Evolutionary conservation across 495 filamentous ascomycete species (phyloP), one percentile per base, ranked within the genome.

Genomic region (Sphaerosporella brunnea): DNA sequence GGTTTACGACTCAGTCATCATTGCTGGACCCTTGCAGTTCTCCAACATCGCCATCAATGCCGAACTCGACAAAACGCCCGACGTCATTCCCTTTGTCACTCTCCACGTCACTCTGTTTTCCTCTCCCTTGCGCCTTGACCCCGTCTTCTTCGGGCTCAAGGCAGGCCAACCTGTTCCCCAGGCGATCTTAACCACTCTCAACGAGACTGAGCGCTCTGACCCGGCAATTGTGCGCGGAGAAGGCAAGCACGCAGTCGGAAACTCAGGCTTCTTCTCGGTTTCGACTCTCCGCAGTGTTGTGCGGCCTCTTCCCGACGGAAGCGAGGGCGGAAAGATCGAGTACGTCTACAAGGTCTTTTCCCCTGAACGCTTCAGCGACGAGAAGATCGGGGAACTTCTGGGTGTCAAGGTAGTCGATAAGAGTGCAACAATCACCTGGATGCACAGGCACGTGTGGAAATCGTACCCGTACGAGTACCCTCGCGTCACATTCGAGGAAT

Each of bases 311-410:
- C 36, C 36, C 36, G 36, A 5, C 18, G 18, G 15, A 20, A 39
- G 8, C 18, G 11, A n/a, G n/a, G 20, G 34, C n/a, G 53, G 63
- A 15, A 51, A 63, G 16, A 49, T 50, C 13, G 88, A 97, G 59
- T 86, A 82, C 54, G 71, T 94, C 23, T 97, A 96, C 68, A 97
- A 97, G 63, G 82, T 96, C 49, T 97, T 96, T 70, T 92, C 85
- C 0, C 82, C 86, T 0, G 64, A 74, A 30, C 69, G 67, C 3
- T 68, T 84, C 44, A 37, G 36, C 4, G 56, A 55, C 13, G 38
- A 45, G 3, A 45, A 47, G 19, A 30, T 60, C 9, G 20, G 45
- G 9, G 34, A 21, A 16, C 53, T 54, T 3, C 37, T 52, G 2
- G 15, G 37, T 21, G 32, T 23, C n/a, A 25, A 47, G 16, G 25